Evolutionary conservation across 2,329 filamentous ascomycete genomes (phyloP), one percentile per base, ranked within the genome.

Genomic region (Fusarium sambucinum): DNA sequence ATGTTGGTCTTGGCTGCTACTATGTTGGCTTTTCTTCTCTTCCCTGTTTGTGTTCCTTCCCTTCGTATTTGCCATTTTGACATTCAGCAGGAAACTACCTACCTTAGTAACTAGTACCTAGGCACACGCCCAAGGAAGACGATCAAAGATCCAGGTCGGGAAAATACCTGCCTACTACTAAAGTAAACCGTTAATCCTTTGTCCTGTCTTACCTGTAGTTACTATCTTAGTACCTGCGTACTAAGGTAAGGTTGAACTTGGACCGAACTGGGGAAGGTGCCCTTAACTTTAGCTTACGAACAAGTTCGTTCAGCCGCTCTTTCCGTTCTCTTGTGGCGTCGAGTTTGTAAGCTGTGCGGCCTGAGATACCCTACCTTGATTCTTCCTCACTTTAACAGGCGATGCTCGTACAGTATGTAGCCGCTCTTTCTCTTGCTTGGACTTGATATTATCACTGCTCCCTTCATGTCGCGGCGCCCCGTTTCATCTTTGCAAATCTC

Each of bases 401-500:
- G 40, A 42, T 27, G 40, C 40, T 42, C 25, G 25, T 45, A 4
- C 41, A 29, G 25, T 19, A 44, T 12, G 27, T 47, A 38, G 55
- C 35, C 51, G 29, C 21, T 35, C 35, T 55, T 52, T 37, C 27
- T 54, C 46, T 48, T 45, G 23, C 29, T 37, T 53, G 29, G 14
- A 45, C 21, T 45, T 33, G 13, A 58, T 45, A 40, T 33, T 35
- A 41, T 25, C 40, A 53, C 55, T 17, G 14, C 32, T 62, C 58
- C 42, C 45, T 51, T 58, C 45, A 46, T 51, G 30, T 51, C 59
- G 27, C 40, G 23, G 45, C 63, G 45, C 29, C 59, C 30, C 35
- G 61, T 52, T 64, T 63, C 61, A 64, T 23, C 35, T 52, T 63
- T 41, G 51, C 44, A 63, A 63, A 64, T 59, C 59, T 58, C 53